These are phyloP conservation scores for Tetracentron sinense DNA, from an alignment of 164 flowering plant genomes.

Conservation along the genomic window DNA sequence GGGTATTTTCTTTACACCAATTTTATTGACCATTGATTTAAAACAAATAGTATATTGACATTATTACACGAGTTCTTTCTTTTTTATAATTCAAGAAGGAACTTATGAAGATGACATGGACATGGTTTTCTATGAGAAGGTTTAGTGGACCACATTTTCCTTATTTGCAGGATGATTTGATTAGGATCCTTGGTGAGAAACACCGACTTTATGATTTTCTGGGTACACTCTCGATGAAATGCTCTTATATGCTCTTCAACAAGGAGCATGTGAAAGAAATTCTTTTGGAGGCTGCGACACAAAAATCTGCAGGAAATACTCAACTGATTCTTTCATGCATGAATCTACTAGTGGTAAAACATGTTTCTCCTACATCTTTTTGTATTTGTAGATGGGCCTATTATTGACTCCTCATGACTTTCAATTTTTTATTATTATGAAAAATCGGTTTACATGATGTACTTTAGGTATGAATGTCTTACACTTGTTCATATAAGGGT, in stretches of 20 bases:
- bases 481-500: no score
- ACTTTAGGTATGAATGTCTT: no score
- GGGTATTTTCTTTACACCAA: conserved; percentile 38
- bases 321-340: conserved; percentile 56
- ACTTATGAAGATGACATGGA: neutral
- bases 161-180: conserved; percentile 75
- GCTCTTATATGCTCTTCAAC: conserved; percentile 78
- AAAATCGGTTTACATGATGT: no score
- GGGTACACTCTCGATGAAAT: conserved; percentile 64
- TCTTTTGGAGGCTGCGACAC: conserved; percentile 45
- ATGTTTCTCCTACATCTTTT: neutral
- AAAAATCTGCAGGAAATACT: conserved; percentile 54
- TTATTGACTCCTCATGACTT: no score
- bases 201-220: conserved; percentile 83
- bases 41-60: no score
- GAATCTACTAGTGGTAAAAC: conserved; percentile 77
- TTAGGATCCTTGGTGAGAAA: conserved; percentile 72
- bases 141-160: neutral
- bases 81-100: neutral
- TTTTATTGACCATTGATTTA: neutral
- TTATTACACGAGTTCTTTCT: no score
- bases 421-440: no score
- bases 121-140: neutral
- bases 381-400: no score
- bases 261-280: conserved; percentile 87